phyloP scores from a whole-genome alignment of 23 red algal genomes.

The Gracilaria gracilis region DNA sequence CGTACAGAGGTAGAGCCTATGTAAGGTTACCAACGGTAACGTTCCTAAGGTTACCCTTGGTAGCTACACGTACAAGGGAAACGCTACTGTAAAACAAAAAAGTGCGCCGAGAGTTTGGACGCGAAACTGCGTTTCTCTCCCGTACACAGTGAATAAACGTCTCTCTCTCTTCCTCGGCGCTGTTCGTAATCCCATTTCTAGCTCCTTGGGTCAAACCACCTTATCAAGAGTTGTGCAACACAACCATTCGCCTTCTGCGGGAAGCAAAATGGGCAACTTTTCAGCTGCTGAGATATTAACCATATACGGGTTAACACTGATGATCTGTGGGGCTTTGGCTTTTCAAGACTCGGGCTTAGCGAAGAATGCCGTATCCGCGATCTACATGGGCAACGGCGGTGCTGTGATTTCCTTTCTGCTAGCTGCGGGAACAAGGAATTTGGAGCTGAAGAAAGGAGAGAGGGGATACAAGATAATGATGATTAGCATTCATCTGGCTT shows the following conservation, averaged over 20 bases:
- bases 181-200: too few species aligned
- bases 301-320: slow-evolving; percentile 43
- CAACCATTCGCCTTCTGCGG: not conserved
- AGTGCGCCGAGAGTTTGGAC: too few species aligned
- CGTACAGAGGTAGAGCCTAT: too few species aligned
- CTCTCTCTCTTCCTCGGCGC: too few species aligned
- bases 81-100: too few species aligned
- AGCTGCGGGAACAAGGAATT: slow-evolving; percentile 42
- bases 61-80: too few species aligned
- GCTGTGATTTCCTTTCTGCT: slow-evolving; percentile 45
- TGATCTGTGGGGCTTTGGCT: slow-evolving; percentile 67
- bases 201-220: too few species aligned
- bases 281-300: slow-evolving; percentile 46
- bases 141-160: too few species aligned
- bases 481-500: slow-evolving; percentile 61
- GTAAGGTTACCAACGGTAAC: too few species aligned
- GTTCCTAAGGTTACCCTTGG: too few species aligned
- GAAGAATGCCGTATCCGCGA: slow-evolving; percentile 40
- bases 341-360: slow-evolving; percentile 45
- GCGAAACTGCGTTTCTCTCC: too few species aligned
- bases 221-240: too few species aligned
- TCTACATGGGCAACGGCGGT: slow-evolving; percentile 69
- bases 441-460: slow-evolving; percentile 47
- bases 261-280: slow-evolving; percentile 9
- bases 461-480: slow-evolving; percentile 67